Evolutionary conservation across 1,284 basidiomycete species (phyloP), one percentile per base, ranked within the genome.

Genomic region (Ustilago vetiveriae): DNA sequence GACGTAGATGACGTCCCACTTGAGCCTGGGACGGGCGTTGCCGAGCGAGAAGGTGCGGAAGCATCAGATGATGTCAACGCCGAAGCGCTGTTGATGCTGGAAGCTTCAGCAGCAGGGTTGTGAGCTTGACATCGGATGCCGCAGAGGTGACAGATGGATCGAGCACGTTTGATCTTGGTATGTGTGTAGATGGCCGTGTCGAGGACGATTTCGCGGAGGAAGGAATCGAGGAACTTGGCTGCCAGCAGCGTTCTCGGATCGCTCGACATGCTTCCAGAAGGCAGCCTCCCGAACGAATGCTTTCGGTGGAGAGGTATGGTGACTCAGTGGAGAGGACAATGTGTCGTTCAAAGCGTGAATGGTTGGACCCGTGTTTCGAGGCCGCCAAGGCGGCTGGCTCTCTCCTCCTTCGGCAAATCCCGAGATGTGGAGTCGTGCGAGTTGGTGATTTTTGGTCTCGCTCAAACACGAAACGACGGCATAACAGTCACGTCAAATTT

Each of bases 171-270:
- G 45, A 65, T 56, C 11, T 16, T 51, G n/a, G 67, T 51, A 24
- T 78, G 74, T 11, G 63, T 63, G n/a, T 62, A 30, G 11, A 79
- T 53, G 13, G 78, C 78, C 8, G 66, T 69, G 22, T 76, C 74
- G 14, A 79, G 56, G 2, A 79, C 69, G 37, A 79, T 65, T 42
- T 79, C 74, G 30, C 59, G 46, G 0, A 79, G 51, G 14, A 79
- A 58, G 29, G 75, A 76, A 44, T 63, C 64, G 43, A 79, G 59
- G 24, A 79, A 70, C 36, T 48, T 45, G 63, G 53, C 19, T 23
- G 68, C 68, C 48, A 76, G 66, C 6, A 64, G 29, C 13, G 64
- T 33, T 40, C 74, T 76, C 6, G 74, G 55, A 37, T 76, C 74
- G 54, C 41, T 66, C 14, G 46, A 24, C 67, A 70, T 70, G 17